These are phyloP conservation scores for Blastobotrys peoriensis DNA, from an alignment of 805 yeast species.

Conservation along the genomic window DNA sequence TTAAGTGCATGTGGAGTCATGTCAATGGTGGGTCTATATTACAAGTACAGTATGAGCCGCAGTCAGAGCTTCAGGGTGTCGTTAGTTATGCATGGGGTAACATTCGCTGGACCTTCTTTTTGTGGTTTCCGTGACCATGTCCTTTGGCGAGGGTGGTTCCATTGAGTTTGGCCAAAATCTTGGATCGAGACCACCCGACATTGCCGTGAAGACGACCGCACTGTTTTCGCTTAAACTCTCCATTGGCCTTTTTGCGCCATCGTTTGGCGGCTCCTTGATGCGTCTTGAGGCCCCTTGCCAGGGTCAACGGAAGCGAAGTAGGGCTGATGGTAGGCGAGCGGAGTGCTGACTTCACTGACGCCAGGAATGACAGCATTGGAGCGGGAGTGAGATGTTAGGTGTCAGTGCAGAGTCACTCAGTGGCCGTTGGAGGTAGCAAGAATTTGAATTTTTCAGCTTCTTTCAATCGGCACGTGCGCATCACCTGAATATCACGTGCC, in stretches of 20 bases:
- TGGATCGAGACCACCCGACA: conserved; percentile 72
- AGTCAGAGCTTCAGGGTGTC: too few relatives aligned
- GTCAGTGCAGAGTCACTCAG: too few relatives aligned
- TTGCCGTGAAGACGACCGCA: conserved; percentile 93
- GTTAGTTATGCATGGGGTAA: conserved; percentile 41
- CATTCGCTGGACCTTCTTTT: conserved; percentile 51
- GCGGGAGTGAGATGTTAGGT: conserved; percentile 6
- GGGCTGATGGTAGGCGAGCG: neutral
- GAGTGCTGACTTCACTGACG: conserved; percentile 1
- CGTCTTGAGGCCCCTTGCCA: conserved; percentile 43
- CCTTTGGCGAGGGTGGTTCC: conserved; percentile 49
- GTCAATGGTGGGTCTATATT: too few relatives aligned
- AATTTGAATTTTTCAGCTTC: too few relatives aligned
- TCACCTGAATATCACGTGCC: too few relatives aligned
- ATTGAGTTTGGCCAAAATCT: conserved; percentile 47
- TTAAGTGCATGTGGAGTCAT: too few relatives aligned
- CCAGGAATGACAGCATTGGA: conserved; percentile 4
- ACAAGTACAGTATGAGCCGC: too few relatives aligned
- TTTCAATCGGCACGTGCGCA: too few relatives aligned
- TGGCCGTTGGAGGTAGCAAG: too few relatives aligned
- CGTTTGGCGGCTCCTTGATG: conserved; percentile 85
- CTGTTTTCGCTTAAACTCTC: conserved; percentile 59
- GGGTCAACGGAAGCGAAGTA: neutral
- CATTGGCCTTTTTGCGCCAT: conserved; percentile 67
- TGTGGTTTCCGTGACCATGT: conserved; percentile 44